Evolutionary conservation across 176 grass and related monocot species (phyloP).

Genomic region (maize (Zea mays)): DNA sequence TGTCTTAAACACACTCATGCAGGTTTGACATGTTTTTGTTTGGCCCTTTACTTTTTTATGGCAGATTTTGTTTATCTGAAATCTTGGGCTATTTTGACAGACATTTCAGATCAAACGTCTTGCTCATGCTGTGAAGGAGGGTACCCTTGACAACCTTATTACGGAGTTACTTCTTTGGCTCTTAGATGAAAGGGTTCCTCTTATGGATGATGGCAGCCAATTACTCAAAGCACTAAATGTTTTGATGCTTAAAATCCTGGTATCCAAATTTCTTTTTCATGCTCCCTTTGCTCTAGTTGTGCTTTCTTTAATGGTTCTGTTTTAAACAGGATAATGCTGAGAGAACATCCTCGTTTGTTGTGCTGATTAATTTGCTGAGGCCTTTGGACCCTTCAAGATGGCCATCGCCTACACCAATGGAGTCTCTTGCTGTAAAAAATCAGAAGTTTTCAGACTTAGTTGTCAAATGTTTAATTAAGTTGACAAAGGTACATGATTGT

Average conservation of each 20-base stretch:
- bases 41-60: neutral
- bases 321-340: conserved; percentile 94
- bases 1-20: conserved; percentile 99
- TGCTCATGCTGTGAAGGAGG: conserved; percentile 89
- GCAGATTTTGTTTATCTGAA: conserved; percentile 17
- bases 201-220: conserved; percentile 99
- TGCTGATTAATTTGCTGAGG: conserved; percentile 86
- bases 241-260: conserved; percentile 99
- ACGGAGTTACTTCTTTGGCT: conserved; percentile 98
- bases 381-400: conserved; percentile 90
- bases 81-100: conserved; percentile 37
- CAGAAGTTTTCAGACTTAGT: conserved; percentile 98
- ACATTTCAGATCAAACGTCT: conserved; percentile 96
- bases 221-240: conserved; percentile 96
- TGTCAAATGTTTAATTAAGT: conserved; percentile 97
- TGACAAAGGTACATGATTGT: conserved; percentile 79
- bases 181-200: conserved; percentile 95
- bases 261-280: conserved; percentile 38
- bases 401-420: conserved; percentile 61
- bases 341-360: conserved; percentile 90
- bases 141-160: conserved; percentile 92
- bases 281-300: conserved; percentile 26
- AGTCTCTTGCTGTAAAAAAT: conserved; percentile 77
- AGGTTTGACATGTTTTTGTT: conserved; percentile 45
- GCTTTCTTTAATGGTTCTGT: conserved; percentile 31